phyloP scores from a whole-genome alignment of 305 asterid genomes.

The Andrographis paniculata region DNA sequence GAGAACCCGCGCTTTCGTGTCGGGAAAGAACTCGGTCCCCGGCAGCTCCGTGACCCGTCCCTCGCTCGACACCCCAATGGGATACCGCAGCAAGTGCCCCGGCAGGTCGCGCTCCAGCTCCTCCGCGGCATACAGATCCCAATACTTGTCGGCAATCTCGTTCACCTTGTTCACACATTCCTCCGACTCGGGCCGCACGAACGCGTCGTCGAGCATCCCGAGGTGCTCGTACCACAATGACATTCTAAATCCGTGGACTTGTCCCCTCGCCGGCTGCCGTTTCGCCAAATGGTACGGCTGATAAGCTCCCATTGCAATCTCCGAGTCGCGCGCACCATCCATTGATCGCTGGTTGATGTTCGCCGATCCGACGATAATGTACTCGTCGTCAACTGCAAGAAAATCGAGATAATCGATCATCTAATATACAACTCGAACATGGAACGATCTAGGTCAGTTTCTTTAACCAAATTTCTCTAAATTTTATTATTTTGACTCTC shows the following conservation, averaged over 20 bases:
- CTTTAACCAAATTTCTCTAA: too few relatives aligned
- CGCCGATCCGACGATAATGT: constrained; percentile 74
- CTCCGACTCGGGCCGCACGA: constrained; percentile 44
- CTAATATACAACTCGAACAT: not conserved
- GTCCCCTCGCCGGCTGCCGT: constrained; percentile 57
- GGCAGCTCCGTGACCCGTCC: constrained; percentile 59
- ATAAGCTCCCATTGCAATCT: constrained; percentile 80
- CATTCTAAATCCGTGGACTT: constrained; percentile 77
- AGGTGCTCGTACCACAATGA: constrained; percentile 86
- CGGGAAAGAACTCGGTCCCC: constrained; percentile 57
- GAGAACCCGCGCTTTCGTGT: constrained; percentile 70
- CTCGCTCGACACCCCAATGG: constrained; percentile 39
- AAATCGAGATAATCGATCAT: not conserved
- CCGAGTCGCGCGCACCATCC: constrained; percentile 84
- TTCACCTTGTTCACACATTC: constrained; percentile 57
- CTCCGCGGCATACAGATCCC: constrained; percentile 54
- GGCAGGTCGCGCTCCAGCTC: constrained; percentile 55
- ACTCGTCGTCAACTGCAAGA: constrained; percentile 75
- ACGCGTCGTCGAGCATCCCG: constrained; percentile 61
- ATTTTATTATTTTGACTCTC: too few relatives aligned
- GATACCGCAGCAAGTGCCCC: constrained; percentile 77
- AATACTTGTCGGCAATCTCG: constrained; percentile 48
- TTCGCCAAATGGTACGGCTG: constrained; percentile 55
- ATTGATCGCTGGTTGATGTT: constrained; percentile 87
- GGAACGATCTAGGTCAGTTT: not conserved